These are phyloP conservation scores for Rhizopogon roseolus DNA, from an alignment of 768 basidiomycete species.

Conservation along the genomic window DNA sequence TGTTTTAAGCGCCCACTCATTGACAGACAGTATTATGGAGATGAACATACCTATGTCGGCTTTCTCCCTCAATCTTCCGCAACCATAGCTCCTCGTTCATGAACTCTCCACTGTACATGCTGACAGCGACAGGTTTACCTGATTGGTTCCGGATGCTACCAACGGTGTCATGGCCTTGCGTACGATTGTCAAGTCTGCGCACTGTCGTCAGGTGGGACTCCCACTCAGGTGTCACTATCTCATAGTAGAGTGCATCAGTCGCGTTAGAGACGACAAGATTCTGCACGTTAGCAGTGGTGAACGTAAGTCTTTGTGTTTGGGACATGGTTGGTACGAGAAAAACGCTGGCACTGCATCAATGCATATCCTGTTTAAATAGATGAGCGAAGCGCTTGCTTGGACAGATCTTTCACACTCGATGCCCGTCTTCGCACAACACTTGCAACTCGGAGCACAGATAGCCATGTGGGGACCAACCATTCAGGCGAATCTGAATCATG, in stretches of 20 bases:
- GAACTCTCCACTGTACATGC: conserved; percentile 23
- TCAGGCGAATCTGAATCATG: background rate
- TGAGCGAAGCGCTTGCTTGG: background rate
- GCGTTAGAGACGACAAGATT: conserved; percentile 34
- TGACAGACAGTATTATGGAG: background rate
- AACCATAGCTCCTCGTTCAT: conserved; percentile 27
- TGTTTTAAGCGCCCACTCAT: background rate
- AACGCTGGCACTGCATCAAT: background rate
- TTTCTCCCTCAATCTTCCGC: conserved; percentile 12
- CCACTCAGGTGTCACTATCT: conserved; percentile 35
- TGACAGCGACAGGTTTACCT: conserved; percentile 24
- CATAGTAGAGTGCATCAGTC: conserved; percentile 35
- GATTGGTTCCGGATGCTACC: conserved; percentile 28
- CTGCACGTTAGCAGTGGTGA: conserved; percentile 33
- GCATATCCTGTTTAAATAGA: background rate
- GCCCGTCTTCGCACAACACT: background rate
- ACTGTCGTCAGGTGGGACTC: conserved; percentile 30
- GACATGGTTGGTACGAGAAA: conserved; percentile 10
- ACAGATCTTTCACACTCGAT: background rate
- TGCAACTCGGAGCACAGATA: background rate
- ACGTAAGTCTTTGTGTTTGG: conserved; percentile 28
- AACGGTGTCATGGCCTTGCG: conserved; percentile 23
- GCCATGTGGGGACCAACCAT: background rate
- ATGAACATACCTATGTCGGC: conserved; percentile 8
- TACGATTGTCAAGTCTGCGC: conserved; percentile 25